Base-by-base conservation (phyloP, 2,329 filamentous ascomycete genomes). In the Ilyonectria robusta region DNA sequence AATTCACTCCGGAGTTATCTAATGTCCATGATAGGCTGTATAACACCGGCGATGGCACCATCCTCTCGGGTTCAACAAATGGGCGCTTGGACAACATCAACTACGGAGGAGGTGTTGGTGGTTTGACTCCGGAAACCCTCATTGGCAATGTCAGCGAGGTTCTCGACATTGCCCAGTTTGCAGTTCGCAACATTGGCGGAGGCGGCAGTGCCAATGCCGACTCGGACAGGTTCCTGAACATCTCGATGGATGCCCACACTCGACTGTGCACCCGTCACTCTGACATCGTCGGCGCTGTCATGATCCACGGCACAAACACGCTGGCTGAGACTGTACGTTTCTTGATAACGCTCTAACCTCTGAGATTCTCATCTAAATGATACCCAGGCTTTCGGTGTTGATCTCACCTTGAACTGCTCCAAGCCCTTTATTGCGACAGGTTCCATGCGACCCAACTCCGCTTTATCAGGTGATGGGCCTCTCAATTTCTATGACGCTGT, bases 61-160 rank as follows among this genome's bases (percentile, higher is more conserved):
- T 56, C 54, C 21, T 56, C 23, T 44, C 54, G 10, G 54, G 54
- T 35, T 56, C 54, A 8, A 44, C 37, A 37, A 17, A 56, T 6
- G 54, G 54, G 21, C 54, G 54, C 23, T 56, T 56, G 54, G 54
- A 56, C 23, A 56, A 47, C 26, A 47, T 58, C 26, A 58, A 58
- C 55, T 58, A 58, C n/a, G 40, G 37, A 31, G 55, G 55, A 35
- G 40, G 55, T n/a, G 1, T 26, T 35, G 55, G 40, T 3, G 55
- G 55, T n/a, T 35, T 58, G 55, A 58, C 55, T 46, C 40, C 55
- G 17, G 55, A 58, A 33, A 58, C 40, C 2, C 55, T 58, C 42
- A 58, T 58, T n/a, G 54, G 23, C 7, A 58, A 46, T 35, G 55
- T 58, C 26, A 58, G 55, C 55, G 55, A 58, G 55, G 42, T 58